Evolutionary conservation across 1,139 yeast species (phyloP).

Genomic region (Lodderomyces jiufengensis): DNA sequence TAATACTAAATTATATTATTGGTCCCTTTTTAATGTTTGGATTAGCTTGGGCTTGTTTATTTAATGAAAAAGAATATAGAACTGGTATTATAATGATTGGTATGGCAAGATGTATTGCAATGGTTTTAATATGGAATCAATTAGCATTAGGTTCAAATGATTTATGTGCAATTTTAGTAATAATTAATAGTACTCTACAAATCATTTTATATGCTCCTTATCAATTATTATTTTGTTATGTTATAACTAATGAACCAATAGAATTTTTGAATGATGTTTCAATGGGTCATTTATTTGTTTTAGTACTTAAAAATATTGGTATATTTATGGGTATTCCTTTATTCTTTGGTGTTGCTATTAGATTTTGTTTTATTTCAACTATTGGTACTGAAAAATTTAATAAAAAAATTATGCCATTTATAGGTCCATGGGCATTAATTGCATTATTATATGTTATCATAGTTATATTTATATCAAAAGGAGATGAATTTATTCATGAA

Average conservation of each 20-base stretch:
- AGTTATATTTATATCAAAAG: conserved; percentile 52
- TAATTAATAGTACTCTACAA: conserved; percentile 51
- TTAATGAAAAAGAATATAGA: conserved; percentile 47
- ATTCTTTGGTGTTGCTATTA: conserved; percentile 41
- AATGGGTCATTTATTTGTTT: conserved; percentile 20
- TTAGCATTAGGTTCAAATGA: conserved; percentile 51
- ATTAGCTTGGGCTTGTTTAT: conserved; percentile 52
- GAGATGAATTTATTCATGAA: conserved; percentile 46
- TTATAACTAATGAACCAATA: conserved; percentile 24
- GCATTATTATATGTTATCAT: conserved; percentile 53
- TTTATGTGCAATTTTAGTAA: conserved; percentile 51
- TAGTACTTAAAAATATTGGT: conserved; percentile 51
- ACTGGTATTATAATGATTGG: conserved; percentile 59
- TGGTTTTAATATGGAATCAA: conserved; percentile 62
- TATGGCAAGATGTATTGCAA: conserved; percentile 59
- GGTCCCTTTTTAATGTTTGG: conserved; percentile 60
- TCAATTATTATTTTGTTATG: conserved; percentile 45
- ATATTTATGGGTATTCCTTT: conserved; percentile 57
- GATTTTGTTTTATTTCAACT: conserved; percentile 25
- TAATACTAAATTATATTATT: conserved; percentile 52
- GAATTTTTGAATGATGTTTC: conserved; percentile 18
- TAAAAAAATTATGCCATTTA: conserved; percentile 30
- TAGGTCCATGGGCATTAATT: conserved; percentile 49
- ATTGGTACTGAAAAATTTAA: conserved; percentile 30
- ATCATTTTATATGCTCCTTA: conserved; percentile 54